These are phyloP conservation scores for Crucibulum cyathiforme DNA, from an alignment of 1,284 basidiomycete genomes.

Conservation along the genomic window DNA sequence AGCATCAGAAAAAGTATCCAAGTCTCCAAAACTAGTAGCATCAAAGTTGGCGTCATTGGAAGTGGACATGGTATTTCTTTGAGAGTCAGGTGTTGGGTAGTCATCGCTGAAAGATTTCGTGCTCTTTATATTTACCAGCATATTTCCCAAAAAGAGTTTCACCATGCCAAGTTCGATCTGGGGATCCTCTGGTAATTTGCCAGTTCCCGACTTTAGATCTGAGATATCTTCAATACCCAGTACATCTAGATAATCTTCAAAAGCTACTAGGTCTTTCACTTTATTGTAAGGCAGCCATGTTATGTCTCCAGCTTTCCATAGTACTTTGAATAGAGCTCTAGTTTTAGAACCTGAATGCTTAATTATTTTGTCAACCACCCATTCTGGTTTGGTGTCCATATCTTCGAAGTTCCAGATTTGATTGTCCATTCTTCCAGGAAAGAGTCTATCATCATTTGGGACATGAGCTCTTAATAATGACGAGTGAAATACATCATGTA, in stretches of 20 bases:
- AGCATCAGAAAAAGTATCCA: too few relatives aligned
- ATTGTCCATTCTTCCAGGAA: constrained; percentile 19
- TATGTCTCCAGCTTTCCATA: neutral
- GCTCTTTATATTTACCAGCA: too few relatives aligned
- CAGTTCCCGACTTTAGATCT: too few relatives aligned
- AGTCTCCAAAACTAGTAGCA: too few relatives aligned
- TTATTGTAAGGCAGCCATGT: neutral
- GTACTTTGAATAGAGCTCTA: neutral
- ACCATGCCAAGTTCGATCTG: too few relatives aligned
- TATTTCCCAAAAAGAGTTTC: too few relatives aligned
- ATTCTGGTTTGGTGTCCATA: neutral
- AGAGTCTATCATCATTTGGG: constrained; percentile 26
- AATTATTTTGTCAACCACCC: neutral
- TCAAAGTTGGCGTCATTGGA: too few relatives aligned
- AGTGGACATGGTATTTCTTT: too few relatives aligned
- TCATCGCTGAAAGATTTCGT: too few relatives aligned
- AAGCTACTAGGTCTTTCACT: neutral
- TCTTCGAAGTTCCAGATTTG: constrained; percentile 6
- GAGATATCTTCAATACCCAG: neutral
- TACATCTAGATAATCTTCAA: neutral
- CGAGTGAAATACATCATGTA: constrained; percentile 27
- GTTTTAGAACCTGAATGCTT: neutral
- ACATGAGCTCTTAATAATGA: constrained; percentile 22
- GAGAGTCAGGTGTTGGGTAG: too few relatives aligned
- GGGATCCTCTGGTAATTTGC: too few relatives aligned